These are phyloP conservation scores for Colletotrichum paranaense DNA, from an alignment of 2,329 filamentous ascomycete species.

Conservation along the genomic window DNA sequence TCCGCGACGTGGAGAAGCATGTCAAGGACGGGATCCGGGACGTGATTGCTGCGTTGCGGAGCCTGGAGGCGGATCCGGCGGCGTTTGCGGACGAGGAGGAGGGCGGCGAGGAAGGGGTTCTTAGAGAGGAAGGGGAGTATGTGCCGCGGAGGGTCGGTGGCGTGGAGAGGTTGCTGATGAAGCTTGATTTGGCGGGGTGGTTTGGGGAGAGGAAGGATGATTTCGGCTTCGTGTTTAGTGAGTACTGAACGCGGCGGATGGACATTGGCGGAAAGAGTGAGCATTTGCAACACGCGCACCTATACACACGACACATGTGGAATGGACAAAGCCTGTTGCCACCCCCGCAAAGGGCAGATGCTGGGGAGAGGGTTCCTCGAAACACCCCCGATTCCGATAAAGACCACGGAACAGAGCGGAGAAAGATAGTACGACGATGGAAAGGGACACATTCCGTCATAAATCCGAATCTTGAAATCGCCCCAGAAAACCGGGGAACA, in stretches of 20 bases:
- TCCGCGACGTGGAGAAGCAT: constrained; percentile 71
- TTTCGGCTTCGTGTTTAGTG: constrained; percentile 20
- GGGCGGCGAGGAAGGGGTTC: constrained; percentile 40
- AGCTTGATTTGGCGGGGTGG: constrained; percentile 79
- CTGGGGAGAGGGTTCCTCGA: too few relatives aligned
- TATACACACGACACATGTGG: not conserved
- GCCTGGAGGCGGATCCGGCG: constrained; percentile 55
- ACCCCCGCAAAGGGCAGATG: not conserved
- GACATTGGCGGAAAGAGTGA: not conserved
- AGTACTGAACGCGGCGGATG: constrained; percentile 9
- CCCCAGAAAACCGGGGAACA: not conserved
- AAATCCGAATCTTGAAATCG: not conserved
- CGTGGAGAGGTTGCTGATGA: constrained; percentile 89
- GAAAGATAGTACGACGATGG: not conserved
- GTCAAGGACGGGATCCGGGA: constrained; percentile 76
- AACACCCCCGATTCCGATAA: too few relatives aligned
- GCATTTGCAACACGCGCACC: too few relatives aligned
- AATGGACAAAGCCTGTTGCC: not conserved
- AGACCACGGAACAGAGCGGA: not conserved
- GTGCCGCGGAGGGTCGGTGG: constrained; percentile 80
- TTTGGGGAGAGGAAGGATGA: constrained; percentile 50
- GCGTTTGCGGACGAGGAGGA: constrained; percentile 59
- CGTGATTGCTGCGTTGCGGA: constrained; percentile 68
- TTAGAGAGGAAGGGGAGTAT: constrained; percentile 65
- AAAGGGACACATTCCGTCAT: not conserved